Evolutionary conservation across 2,329 filamentous ascomycete genomes (phyloP), one percentile per base, ranked within the genome.

Genomic region (Dactylellina parvicollis): DNA sequence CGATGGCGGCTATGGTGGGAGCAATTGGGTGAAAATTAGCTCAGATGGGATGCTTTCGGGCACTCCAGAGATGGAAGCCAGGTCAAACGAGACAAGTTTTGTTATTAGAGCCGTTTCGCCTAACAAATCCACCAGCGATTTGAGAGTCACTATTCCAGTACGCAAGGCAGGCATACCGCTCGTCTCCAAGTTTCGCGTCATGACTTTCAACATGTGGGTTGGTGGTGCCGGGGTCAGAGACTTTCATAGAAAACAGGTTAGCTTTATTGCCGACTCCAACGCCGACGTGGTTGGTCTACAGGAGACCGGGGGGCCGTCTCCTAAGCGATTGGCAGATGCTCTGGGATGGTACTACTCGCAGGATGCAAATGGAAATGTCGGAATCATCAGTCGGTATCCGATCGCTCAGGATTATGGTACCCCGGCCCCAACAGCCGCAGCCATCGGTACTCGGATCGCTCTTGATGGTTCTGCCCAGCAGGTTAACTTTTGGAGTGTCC

Each of bases 131-230:
- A 77, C 77, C 1, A 76, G 78, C 1, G 73, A 74, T 1, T 77
- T 80, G 1, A 59, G 75, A 9, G 78, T 82, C 42, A 78, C 64
- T 1, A 81, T 83, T 38, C 81, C 79, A 1, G 78, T 82, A 2
- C 75, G 75, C 8, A 59, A 61, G 0, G 26, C 66, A 1, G 76
- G 77, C 16, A 38, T 76, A 3, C 72, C 75, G 4, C 78, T 83
- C 2, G 76, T 79, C 4, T 10, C 46, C 9, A 50, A 80, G 32
- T 76, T 83, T 40, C 77, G 77, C 40, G 79, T 82, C 14, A 75
- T 82, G 46, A 77, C 80, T 2, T 80, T 79, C 62, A 83, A 83
- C 76, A 76, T 83, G 61, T 83, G 82, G 82, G 75, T 78, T 50
- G 80, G 81, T 3, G 81, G 81, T 46, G 77, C 77, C 0, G 66